A percentile compares a stretch with the other conserved stretches of the same genome.
Evolutionary conservation across 2,329 filamentous ascomycete genomes (phyloP).

Genomic region (Xylaria sp.): DNA sequence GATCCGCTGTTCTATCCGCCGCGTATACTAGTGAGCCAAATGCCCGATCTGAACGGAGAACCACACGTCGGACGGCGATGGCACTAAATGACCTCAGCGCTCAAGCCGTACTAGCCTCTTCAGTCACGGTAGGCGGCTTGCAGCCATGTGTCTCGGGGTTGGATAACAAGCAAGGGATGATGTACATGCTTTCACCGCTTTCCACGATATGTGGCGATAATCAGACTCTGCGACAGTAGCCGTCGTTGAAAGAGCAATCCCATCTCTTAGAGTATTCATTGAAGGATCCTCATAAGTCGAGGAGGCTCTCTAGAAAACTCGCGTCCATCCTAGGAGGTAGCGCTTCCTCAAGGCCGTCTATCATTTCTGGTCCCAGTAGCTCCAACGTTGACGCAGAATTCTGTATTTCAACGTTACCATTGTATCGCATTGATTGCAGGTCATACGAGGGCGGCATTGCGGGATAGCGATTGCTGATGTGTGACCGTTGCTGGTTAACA

Average conservation of each 20-base stretch:
- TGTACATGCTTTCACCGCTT: not conserved
- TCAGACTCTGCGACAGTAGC: not conserved
- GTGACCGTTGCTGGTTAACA: not conserved
- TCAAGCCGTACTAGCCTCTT: not conserved
- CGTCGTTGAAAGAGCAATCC: not conserved
- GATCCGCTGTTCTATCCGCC: too few relatives aligned
- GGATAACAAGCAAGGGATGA: not conserved
- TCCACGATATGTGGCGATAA: not conserved
- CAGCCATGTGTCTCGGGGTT: not conserved
- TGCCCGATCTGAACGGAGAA: too few relatives aligned
- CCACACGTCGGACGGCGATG: too few relatives aligned
- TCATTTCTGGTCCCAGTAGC: not conserved
- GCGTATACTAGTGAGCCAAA: too few relatives aligned
- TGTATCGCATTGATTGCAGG: not conserved
- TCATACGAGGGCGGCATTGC: not conserved
- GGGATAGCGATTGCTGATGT: not conserved
- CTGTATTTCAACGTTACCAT: not conserved
- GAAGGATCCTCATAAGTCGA: conserved; percentile 12
- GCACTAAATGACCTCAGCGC: too few relatives aligned
- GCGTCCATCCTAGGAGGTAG: conserved; percentile 11
- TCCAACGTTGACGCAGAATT: not conserved
- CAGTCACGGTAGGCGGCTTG: not conserved
- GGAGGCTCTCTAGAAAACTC: conserved; percentile 21
- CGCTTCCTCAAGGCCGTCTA: not conserved
- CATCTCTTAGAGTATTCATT: not conserved